A percentile compares a stretch with the other conserved stretches of the same genome.
phyloP scores from a whole-genome alignment of 2,329 filamentous ascomycete genomes.

The Cadophora gregata region DNA sequence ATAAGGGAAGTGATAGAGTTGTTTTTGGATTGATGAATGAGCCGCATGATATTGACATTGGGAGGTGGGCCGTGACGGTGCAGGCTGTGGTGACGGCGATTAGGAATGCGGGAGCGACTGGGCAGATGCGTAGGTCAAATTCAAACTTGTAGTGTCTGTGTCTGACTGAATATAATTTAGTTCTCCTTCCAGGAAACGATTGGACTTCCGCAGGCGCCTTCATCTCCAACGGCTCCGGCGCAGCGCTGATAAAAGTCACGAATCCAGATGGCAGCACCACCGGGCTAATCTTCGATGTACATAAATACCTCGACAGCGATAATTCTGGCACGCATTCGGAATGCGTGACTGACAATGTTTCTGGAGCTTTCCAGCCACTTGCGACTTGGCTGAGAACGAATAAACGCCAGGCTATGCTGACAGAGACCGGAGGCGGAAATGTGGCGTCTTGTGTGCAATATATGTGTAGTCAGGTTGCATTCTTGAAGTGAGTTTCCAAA shows the following conservation, averaged over 20 bases:
- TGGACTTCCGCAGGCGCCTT: conserved; percentile 59
- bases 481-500: conserved; percentile 10
- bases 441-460: conserved; percentile 43
- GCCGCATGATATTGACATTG: conserved; percentile 51
- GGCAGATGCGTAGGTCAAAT: conserved; percentile 51
- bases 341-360: conserved; percentile 60
- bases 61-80: conserved; percentile 62
- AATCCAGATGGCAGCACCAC: conserved; percentile 65
- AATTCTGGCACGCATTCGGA: conserved; percentile 58
- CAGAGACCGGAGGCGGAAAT: conserved; percentile 55
- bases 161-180: conserved; percentile 42
- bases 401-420: conserved; percentile 21
- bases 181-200: conserved; percentile 68
- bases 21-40: conserved; percentile 75
- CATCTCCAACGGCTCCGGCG: conserved; percentile 55
- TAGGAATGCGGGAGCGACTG: conserved; percentile 63
- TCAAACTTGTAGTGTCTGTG: background rate
- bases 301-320: conserved; percentile 65
- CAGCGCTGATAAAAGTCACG: conserved; percentile 57
- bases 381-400: conserved; percentile 41
- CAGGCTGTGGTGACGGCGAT: conserved; percentile 71
- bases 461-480: conserved; percentile 38
- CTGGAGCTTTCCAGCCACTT: conserved; percentile 52
- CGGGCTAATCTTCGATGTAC: conserved; percentile 63
- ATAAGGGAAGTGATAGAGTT: conserved; percentile 58